Conservation (phyloP, 2,329 filamentous ascomycete species). For the Lachnum nothofagi region DNA sequence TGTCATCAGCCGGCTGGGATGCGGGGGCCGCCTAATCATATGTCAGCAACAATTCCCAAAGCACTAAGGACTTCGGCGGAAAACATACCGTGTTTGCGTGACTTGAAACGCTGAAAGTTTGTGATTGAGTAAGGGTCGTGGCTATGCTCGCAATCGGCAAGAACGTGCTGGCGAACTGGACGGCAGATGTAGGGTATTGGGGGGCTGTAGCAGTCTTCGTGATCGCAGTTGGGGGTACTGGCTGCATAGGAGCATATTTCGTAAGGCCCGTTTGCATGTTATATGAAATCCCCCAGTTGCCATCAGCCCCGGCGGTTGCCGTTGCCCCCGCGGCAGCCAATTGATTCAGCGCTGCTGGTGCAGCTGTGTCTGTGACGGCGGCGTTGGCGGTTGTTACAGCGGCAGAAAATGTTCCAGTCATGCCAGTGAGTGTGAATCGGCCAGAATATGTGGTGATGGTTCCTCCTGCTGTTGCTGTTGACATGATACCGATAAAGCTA, state of each 20-base stretch:
- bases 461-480: conserved; percentile 48
- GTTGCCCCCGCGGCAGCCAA: conserved; percentile 11
- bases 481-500: conserved; percentile 56
- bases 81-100: conserved; percentile 35
- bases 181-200: conserved; percentile 34
- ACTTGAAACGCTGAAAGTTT: conserved; percentile 33
- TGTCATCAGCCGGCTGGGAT: conserved; percentile 32
- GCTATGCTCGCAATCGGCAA: conserved; percentile 29
- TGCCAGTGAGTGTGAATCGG: conserved; percentile 59
- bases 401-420: conserved; percentile 55
- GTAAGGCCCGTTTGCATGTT: conserved; percentile 34
- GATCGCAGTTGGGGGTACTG: conserved; percentile 34
- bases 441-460: conserved; percentile 54
- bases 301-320: conserved; percentile 13
- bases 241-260: conserved; percentile 39
- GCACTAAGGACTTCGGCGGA: no score
- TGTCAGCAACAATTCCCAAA: conserved; percentile 14
- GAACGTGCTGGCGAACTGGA: conserved; percentile 32
- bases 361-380: conserved; percentile 36
- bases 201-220: conserved; percentile 35
- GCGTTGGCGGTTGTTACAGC: conserved; percentile 35
- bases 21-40: conserved; percentile 25
- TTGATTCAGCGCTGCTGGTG: conserved; percentile 28
- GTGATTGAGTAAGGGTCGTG: conserved; percentile 35
- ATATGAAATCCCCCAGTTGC: conserved; percentile 30